Conservation (phyloP, 2,329 filamentous ascomycete species). For the Colletotrichum filicis region DNA sequence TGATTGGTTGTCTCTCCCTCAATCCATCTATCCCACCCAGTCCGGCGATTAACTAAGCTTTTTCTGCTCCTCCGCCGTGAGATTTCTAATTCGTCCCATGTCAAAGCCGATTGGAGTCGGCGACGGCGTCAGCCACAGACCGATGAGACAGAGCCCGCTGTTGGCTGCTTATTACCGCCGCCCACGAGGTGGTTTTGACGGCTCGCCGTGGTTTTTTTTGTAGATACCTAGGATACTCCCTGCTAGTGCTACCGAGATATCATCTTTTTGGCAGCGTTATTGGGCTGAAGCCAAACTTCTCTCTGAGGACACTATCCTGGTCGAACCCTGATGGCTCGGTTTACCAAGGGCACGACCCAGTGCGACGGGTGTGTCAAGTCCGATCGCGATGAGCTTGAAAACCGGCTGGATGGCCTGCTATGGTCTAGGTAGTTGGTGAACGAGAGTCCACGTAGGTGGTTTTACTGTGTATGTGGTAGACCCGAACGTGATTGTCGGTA, state of each 20-base stretch:
- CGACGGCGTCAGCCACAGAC: not conserved
- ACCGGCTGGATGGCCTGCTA: not conserved
- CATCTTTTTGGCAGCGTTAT: not conserved
- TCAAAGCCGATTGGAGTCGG: conserved; percentile 16
- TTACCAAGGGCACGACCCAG: not conserved
- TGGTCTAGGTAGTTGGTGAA: no score
- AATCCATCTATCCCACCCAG: conserved; percentile 7
- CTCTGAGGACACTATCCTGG: not conserved
- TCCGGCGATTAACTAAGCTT: conserved; percentile 28
- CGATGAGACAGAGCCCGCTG: not conserved
- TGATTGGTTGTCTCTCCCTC: conserved; percentile 4
- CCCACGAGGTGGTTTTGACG: not conserved
- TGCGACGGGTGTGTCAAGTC: not conserved
- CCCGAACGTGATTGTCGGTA: not conserved
- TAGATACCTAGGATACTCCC: not conserved
- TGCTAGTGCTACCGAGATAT: conserved; percentile 3
- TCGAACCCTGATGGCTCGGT: conserved; percentile 4
- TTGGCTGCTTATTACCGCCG: not conserved
- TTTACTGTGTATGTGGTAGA: not conserved
- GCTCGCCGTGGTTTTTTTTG: not conserved
- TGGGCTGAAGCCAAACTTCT: not conserved
- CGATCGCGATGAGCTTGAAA: not conserved
- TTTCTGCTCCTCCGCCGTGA: conserved; percentile 3
- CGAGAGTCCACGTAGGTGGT: no score
- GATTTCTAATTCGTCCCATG: conserved; percentile 32